Evolutionary conservation across 2,329 filamentous ascomycete species (phyloP).

Genomic region (Boeremia lycopersici): DNA sequence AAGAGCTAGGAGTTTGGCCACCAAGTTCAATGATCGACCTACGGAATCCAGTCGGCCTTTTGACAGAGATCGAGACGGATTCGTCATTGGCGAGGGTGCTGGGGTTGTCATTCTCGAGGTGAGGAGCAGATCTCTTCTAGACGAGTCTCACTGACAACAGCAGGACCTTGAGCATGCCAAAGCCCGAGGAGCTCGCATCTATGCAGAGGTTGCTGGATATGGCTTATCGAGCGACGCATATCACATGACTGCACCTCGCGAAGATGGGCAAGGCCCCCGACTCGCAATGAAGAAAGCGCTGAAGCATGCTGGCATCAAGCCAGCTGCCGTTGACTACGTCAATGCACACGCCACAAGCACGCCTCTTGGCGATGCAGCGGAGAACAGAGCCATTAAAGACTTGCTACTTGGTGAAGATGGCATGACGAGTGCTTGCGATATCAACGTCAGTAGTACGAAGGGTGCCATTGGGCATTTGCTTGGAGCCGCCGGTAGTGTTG

Average conservation of each 20-base stretch:
- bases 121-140: conserved; percentile 10
- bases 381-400: conserved; percentile 79
- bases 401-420: conserved; percentile 78
- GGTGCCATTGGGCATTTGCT: conserved; percentile 90
- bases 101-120: conserved; percentile 85
- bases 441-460: conserved; percentile 93
- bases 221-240: conserved; percentile 89
- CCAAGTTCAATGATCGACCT: conserved; percentile 76
- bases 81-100: conserved; percentile 92
- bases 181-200: conserved; percentile 76
- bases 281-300: conserved; percentile 86
- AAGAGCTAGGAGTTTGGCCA: conserved; percentile 83
- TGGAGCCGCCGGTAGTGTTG: conserved; percentile 87
- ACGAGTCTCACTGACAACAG: conserved; percentile 1
- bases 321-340: conserved; percentile 80
- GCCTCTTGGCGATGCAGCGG: conserved; percentile 81
- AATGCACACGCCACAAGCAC: conserved; percentile 97
- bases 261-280: conserved; percentile 80
- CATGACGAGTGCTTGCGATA: conserved; percentile 62
- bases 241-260: conserved; percentile 89
- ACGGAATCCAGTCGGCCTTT: conserved; percentile 81
- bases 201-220: conserved; percentile 88
- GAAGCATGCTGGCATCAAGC: conserved; percentile 71
- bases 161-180: conserved; percentile 85
- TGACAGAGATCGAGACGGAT: conserved; percentile 77